Evolutionary conservation across 148 eudicot species (phyloP).

Genomic region (Cornus suecica): DNA sequence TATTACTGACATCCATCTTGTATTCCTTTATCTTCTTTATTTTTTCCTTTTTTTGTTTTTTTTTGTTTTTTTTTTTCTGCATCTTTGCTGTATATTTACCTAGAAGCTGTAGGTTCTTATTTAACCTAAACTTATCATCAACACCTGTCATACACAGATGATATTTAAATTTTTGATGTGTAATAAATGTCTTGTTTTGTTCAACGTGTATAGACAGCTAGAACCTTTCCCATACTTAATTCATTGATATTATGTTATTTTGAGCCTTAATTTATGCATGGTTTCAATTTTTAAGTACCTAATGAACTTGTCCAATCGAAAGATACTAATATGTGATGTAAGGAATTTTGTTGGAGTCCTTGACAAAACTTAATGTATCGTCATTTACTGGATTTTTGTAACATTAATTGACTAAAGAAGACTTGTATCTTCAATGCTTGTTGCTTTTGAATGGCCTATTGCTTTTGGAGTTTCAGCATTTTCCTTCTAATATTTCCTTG

Average conservation of each 20-base stretch:
- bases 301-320: background rate
- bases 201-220: background rate
- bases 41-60: too few species aligned
- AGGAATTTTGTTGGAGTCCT: background rate
- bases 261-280: background rate
- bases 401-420: background rate
- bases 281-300: background rate
- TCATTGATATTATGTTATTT: background rate
- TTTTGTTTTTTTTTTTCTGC: background rate
- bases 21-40: background rate
- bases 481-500: background rate
- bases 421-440: background rate
- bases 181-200: background rate
- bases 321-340: background rate
- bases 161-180: background rate
- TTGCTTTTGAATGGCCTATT: slow-evolving; percentile 1
- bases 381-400: background rate
- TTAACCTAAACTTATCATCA: background rate
- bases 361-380: background rate
- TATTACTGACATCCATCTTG: background rate
- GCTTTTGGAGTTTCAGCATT: background rate
- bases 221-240: background rate
- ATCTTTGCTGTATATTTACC: background rate
- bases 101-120: background rate
- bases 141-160: background rate